A percentile compares a stretch with the other conserved stretches of the same genome.
Conservation (phyloP, 495 filamentous ascomycete species). For the Annulohypoxylon bovei region DNA sequence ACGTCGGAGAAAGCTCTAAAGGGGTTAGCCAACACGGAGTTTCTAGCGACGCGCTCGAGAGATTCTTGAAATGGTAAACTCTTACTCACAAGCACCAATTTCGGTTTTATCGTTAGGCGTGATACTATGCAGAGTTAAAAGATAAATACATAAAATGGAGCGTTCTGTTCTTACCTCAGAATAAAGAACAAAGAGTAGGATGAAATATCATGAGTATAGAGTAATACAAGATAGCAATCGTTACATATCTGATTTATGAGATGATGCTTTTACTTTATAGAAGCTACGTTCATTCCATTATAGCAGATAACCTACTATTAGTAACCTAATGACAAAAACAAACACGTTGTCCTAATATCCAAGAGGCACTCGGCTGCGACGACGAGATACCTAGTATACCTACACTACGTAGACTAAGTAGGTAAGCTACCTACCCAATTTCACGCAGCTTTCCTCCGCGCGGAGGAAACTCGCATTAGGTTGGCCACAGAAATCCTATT, state of each 20-base stretch:
- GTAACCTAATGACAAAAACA: slow-evolving; percentile 30
- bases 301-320: slow-evolving; percentile 5
- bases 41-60: background rate
- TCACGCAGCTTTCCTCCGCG: slow-evolving; percentile 42
- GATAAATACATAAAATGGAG: background rate
- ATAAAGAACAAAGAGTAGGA: background rate
- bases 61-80: background rate
- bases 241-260: slow-evolving; percentile 8
- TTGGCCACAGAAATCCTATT: slow-evolving; percentile 33
- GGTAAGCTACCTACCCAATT: slow-evolving; percentile 11
- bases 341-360: slow-evolving; percentile 26
- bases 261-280: slow-evolving; percentile 17
- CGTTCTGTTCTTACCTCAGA: slow-evolving; percentile 12
- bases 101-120: background rate
- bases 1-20: background rate
- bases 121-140: slow-evolving; percentile 13
- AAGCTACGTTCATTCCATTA: slow-evolving; percentile 30
- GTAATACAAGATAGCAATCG: background rate
- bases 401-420: too few species aligned
- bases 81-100: slow-evolving; percentile 17
- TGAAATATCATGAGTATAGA: background rate
- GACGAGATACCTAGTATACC: slow-evolving; percentile 12
- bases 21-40: slow-evolving; percentile 1
- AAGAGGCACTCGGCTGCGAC: slow-evolving; percentile 16
- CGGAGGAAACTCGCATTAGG: slow-evolving; percentile 41